phyloP scores from a whole-genome alignment of 129 eudicot species.

The Escallonia herrerae region DNA sequence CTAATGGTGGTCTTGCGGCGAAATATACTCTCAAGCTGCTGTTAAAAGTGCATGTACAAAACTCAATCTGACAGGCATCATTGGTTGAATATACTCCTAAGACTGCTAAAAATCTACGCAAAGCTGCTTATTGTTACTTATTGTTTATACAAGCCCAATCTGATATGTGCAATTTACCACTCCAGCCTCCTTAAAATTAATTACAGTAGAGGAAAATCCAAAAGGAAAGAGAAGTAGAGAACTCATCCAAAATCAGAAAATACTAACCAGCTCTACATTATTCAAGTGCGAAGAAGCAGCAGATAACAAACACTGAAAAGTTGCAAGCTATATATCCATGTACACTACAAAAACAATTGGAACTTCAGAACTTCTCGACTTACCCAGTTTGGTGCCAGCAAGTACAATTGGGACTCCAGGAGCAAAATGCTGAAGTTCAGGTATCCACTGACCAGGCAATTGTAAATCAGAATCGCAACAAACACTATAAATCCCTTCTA shows the following conservation, averaged over 20 bases:
- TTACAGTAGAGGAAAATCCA: neutral
- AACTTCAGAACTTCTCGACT: slow-evolving; percentile 4
- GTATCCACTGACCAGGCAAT: slow-evolving; percentile 73
- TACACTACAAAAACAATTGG: neutral
- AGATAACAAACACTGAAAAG: neutral
- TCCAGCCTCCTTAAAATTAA: too few relatives aligned
- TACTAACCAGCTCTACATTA: neutral
- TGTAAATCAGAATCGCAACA: slow-evolving; percentile 18
- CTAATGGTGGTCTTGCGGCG: too few relatives aligned
- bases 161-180: too few relatives aligned
- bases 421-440: slow-evolving; percentile 92
- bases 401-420: slow-evolving; percentile 84
- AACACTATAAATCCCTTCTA: neutral
- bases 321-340: neutral
- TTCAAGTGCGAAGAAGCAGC: neutral
- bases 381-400: slow-evolving; percentile 98
- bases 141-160: too few relatives aligned
- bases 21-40: too few relatives aligned
- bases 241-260: neutral
- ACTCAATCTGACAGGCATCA: too few relatives aligned
- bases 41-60: too few relatives aligned
- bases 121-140: too few relatives aligned
- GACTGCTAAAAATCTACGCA: too few relatives aligned
- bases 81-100: too few relatives aligned
- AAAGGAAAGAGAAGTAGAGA: neutral